Evolutionary conservation across 192 early-diverging fungal species (phyloP), one percentile per base, ranked within the genome.

Genomic region (Martensiomyces pterosporus): DNA sequence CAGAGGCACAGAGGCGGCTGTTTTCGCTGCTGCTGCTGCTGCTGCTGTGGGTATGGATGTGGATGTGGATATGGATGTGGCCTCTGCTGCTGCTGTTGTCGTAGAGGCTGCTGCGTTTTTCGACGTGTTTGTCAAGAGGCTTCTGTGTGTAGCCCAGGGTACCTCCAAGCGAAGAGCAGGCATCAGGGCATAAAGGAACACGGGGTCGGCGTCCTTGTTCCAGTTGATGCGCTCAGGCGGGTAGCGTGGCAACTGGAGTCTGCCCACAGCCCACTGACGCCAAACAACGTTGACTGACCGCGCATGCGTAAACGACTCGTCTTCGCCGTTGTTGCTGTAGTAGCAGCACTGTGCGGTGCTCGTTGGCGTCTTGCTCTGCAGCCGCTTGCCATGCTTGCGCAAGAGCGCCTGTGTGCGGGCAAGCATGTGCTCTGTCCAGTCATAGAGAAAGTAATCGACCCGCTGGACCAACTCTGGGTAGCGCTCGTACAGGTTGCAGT

Each of bases 191-290:
- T 75, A 75, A 15, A 75, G 64, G 35, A 75, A 75, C 43, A 60
- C 64, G 14, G 64, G 71, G 55, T 75, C 71, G 0, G 71, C 71
- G 53, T 75, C 71, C 35, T 67, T 67, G 56, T 75, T 75, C 71
- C 71, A 75, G 60, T 75, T 75, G 47, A 75, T 75, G 38, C 53
- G 49, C 43, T 75, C 71, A 2, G 71, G 71, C 27, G 71, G 71
- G 33, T 67, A 75, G 33, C 39, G 44, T 16, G 63, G 64, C 34
- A 67, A 55, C 55, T 63, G 59, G 52, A 66, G 52, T 10, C 59
- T 51, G 36, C 45, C 38, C 9, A 75, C 60, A 7, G 64, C 58
- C 47, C 60, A 75, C 56, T 75, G 71, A 2, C 71, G 58, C 71
- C 71, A 75, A 12, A 57, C 63, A 35, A 75, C 56, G 41, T 75